Conservation (phyloP, 2,329 filamentous ascomycete species). For the Pseudopithomyces maydicus region DNA sequence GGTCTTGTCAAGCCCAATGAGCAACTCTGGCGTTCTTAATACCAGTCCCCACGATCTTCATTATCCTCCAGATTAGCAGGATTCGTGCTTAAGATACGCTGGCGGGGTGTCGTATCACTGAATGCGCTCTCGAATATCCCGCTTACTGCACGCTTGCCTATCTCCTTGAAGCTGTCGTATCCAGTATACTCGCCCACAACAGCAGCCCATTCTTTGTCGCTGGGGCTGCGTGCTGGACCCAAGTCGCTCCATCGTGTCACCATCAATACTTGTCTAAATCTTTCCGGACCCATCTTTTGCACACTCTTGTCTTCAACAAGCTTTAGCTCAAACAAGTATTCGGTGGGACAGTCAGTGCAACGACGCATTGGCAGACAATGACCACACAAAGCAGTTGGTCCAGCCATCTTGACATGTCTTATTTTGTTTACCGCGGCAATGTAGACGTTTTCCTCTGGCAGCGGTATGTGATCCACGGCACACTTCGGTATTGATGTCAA, state of each 20-base stretch:
- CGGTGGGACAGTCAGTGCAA: constrained; percentile 66
- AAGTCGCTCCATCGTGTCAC: constrained; percentile 68
- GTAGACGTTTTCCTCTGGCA: constrained; percentile 40
- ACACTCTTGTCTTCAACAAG: constrained; percentile 59
- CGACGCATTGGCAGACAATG: constrained; percentile 64
- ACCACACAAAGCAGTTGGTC: constrained; percentile 59
- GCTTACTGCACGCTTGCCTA: constrained; percentile 61
- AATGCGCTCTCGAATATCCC: constrained; percentile 64
- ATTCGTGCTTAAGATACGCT: constrained; percentile 64
- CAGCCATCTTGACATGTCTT: constrained; percentile 40
- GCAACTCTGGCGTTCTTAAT: constrained; percentile 52
- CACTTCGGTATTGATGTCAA: constrained; percentile 67
- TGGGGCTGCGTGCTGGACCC: constrained; percentile 55
- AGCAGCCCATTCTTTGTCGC: constrained; percentile 59
- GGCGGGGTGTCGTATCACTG: constrained; percentile 61
- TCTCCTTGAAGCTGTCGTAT: constrained; percentile 60
- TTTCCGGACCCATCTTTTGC: constrained; percentile 44
- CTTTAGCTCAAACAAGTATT: constrained; percentile 66
- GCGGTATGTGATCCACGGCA: constrained; percentile 62
- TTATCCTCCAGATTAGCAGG: constrained; percentile 59
- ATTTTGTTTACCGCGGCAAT: constrained; percentile 47
- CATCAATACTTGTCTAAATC: constrained; percentile 65
- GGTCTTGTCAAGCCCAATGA: too few species aligned
- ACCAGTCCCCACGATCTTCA: constrained; percentile 64
- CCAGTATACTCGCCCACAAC: constrained; percentile 48